A percentile compares a stretch with the other conserved stretches of the same genome.
Evolutionary conservation across 164 flowering plant species (phyloP).

Genomic region (Kalanchoe fedtschenkoi): DNA sequence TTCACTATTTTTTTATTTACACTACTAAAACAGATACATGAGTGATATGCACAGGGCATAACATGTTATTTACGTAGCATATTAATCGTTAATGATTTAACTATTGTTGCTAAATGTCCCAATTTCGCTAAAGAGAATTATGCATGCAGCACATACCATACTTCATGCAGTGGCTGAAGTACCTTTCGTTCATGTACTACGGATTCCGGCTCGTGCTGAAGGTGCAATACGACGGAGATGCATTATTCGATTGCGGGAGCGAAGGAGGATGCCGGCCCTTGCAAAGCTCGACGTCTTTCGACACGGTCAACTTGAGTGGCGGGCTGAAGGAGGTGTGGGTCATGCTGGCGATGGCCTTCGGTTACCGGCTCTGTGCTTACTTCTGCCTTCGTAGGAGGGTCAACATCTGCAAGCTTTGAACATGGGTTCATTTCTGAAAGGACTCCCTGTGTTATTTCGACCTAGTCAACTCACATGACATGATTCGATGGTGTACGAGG

Average conservation of each 20-base stretch:
- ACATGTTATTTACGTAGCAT: too few relatives aligned
- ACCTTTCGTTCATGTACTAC: constrained; percentile 72
- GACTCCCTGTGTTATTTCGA: too few relatives aligned
- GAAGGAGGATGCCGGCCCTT: constrained; percentile 54
- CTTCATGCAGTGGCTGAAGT: constrained; percentile 92
- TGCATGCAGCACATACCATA: constrained; percentile 80
- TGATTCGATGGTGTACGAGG: too few relatives aligned
- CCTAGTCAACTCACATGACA: too few relatives aligned
- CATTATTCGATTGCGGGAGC: constrained; percentile 69
- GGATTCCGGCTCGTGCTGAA: constrained; percentile 83
- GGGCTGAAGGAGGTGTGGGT: constrained; percentile 84
- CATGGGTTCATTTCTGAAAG: too few relatives aligned
- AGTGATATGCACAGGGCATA: too few relatives aligned
- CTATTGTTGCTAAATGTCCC: neutral
- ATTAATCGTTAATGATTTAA: too few relatives aligned
- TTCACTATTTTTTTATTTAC: too few relatives aligned
- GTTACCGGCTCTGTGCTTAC: constrained; percentile 61
- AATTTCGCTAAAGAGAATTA: neutral
- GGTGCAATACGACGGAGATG: constrained; percentile 82
- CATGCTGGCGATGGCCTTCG: constrained; percentile 69
- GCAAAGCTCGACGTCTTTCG: constrained; percentile 86
- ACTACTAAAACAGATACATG: too few relatives aligned
- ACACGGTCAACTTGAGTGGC: constrained; percentile 64
- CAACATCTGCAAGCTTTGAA: constrained; percentile 30
- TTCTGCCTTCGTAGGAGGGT: constrained; percentile 63